A percentile compares a stretch with the other conserved stretches of the same genome.
These are phyloP conservation scores for Sphaerulina vaccinii DNA, from an alignment of 2,329 filamentous ascomycete genomes.

Conservation along the genomic window DNA sequence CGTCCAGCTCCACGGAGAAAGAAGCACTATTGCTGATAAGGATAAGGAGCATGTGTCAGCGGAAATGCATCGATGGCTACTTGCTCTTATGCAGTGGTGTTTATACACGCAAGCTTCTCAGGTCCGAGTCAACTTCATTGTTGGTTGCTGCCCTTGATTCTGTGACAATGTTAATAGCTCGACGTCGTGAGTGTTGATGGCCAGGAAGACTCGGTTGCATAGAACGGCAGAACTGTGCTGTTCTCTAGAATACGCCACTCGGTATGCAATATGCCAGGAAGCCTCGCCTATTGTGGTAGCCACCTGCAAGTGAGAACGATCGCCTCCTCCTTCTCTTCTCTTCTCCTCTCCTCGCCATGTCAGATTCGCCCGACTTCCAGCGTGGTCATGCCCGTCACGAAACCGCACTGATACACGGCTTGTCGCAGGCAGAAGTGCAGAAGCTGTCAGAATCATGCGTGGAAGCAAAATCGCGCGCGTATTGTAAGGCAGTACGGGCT, in stretches of 20 bases:
- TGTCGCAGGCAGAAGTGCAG: slow-evolving; percentile 64
- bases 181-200: no score
- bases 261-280: no score
- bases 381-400: slow-evolving; percentile 38
- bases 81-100: background rate
- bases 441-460: slow-evolving; percentile 62
- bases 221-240: no score
- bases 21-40: slow-evolving; percentile 1
- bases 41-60: slow-evolving; percentile 11
- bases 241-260: no score
- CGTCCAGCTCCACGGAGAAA: slow-evolving; percentile 11
- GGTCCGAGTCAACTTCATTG: no score
- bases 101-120: background rate
- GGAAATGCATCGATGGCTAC: background rate
- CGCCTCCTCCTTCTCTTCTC: no score
- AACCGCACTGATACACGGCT: slow-evolving; percentile 48
- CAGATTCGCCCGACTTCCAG: slow-evolving; percentile 32
- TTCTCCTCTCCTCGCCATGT: slow-evolving; percentile 36
- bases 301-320: no score
- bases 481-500: slow-evolving; percentile 56
- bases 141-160: no score
- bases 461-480: slow-evolving; percentile 73
- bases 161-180: no score
- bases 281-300: no score
- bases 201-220: no score